Evolutionary conservation across 2,329 filamentous ascomycete species (phyloP).

Genomic region (Ceratocystis ficicola): DNA sequence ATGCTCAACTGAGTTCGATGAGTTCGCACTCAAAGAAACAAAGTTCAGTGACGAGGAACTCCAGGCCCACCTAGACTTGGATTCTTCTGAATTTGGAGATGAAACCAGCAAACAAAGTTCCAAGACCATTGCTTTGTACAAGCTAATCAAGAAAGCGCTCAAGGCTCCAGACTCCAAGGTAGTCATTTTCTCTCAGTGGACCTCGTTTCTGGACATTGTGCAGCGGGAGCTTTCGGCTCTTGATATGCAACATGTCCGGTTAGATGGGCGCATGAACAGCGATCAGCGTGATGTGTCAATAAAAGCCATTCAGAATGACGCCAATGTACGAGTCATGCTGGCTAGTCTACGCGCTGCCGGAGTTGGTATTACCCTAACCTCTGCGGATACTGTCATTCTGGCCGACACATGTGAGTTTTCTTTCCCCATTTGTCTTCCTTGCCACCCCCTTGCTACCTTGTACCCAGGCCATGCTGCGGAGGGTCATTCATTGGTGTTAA

Average conservation of each 20-base stretch:
- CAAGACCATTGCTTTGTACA: conserved; percentile 68
- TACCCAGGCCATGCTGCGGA: too few species aligned
- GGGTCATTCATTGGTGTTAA: too few species aligned
- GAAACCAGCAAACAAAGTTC: conserved; percentile 58
- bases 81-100: conserved; percentile 33
- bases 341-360: conserved; percentile 72
- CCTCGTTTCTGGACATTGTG: conserved; percentile 58
- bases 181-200: conserved; percentile 68
- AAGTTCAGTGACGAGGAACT: conserved; percentile 29
- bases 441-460: background rate
- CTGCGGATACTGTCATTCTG: conserved; percentile 74
- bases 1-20: conserved; percentile 58
- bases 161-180: conserved; percentile 54
- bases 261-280: conserved; percentile 71
- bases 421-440: background rate
- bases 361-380: conserved; percentile 75
- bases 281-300: conserved; percentile 60
- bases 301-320: conserved; percentile 52
- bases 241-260: conserved; percentile 53
- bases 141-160: conserved; percentile 59
- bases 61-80: conserved; percentile 47
- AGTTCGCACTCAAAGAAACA: conserved; percentile 36
- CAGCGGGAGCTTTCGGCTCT: conserved; percentile 52
- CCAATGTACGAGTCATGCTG: conserved; percentile 60
- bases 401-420: conserved; percentile 54